These are phyloP conservation scores for Breviolum minutum DNA, from an alignment of 73 alveolate genomes.

Conservation along the genomic window DNA sequence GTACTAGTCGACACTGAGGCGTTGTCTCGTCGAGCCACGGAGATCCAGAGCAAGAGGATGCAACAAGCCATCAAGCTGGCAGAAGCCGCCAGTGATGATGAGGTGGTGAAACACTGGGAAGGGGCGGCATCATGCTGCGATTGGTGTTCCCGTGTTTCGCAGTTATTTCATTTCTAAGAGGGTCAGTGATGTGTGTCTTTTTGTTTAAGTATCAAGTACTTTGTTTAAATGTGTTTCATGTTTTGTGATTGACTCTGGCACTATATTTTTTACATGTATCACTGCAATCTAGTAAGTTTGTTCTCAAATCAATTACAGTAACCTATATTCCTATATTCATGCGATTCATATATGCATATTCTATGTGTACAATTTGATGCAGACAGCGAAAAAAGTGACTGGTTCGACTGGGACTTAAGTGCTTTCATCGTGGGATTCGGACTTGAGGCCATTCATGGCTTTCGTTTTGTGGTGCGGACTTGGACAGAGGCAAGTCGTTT, in stretches of 20 bases:
- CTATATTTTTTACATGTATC: too few relatives aligned
- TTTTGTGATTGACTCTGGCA: too few relatives aligned
- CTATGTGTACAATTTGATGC: background rate
- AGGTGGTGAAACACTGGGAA: background rate
- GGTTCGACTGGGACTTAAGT: too few relatives aligned
- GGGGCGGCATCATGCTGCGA: background rate
- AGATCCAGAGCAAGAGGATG: background rate
- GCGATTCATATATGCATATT: background rate
- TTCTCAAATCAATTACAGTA: background rate
- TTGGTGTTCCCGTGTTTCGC: background rate
- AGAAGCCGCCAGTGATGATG: background rate
- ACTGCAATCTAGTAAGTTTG: background rate
- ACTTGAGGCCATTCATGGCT: slow-evolving; percentile 30
- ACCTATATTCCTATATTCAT: background rate
- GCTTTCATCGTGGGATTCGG: too few relatives aligned
- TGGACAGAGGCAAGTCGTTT: background rate
- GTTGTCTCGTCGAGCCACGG: background rate
- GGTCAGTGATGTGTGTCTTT: background rate
- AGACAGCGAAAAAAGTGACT: background rate
- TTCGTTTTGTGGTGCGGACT: slow-evolving; percentile 9
- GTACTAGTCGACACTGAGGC: background rate
- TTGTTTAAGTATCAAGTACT: background rate
- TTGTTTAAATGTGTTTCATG: background rate
- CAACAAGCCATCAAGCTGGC: background rate
- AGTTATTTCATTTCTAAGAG: background rate